Evolutionary conservation across 2,329 filamentous ascomycete genomes (phyloP).

Genomic region (Ascochyta rabiei): DNA sequence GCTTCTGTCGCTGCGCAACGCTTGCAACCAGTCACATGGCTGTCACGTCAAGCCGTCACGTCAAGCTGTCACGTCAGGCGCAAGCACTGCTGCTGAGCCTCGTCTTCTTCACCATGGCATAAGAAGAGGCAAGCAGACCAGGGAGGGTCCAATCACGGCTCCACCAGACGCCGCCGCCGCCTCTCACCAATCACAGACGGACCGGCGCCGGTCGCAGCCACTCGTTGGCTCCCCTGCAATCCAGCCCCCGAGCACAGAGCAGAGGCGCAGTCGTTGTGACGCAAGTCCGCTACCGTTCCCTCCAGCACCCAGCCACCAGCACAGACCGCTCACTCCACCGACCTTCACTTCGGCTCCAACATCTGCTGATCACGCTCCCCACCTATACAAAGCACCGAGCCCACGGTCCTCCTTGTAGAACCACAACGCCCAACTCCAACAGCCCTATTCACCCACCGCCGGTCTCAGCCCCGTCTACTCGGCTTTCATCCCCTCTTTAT

Average conservation of each 20-base stretch:
- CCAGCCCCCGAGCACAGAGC: no score
- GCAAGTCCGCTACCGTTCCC: conserved; percentile 17
- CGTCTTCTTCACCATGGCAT: not conserved
- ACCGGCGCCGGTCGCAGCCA: conserved; percentile 2
- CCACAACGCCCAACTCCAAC: conserved; percentile 17
- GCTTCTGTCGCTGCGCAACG: not conserved
- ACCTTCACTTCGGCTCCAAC: conserved; percentile 16
- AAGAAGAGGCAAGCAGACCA: conserved; percentile 1
- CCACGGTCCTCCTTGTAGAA: conserved; percentile 30
- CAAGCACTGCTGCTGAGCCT: no score
- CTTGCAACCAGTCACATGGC: not conserved
- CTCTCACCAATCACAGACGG: not conserved
- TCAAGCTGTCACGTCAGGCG: not conserved
- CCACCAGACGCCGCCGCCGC: conserved; percentile 3
- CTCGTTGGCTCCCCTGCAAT: not conserved
- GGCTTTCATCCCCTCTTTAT: conserved; percentile 18
- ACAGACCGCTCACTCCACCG: conserved; percentile 35
- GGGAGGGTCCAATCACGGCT: conserved; percentile 6
- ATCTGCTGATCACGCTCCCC: conserved; percentile 26
- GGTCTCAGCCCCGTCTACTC: conserved; percentile 37
- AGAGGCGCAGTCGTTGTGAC: conserved; percentile 34
- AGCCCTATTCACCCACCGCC: conserved; percentile 26
- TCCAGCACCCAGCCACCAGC: no score
- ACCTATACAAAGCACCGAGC: conserved; percentile 37
- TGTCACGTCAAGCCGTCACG: not conserved